Percentiles rank a stretch among this genome's conserved stretches.
These are phyloP conservation scores for Sugiyamaella japonica DNA, from an alignment of 1,139 yeast species.

Conservation along the genomic window DNA sequence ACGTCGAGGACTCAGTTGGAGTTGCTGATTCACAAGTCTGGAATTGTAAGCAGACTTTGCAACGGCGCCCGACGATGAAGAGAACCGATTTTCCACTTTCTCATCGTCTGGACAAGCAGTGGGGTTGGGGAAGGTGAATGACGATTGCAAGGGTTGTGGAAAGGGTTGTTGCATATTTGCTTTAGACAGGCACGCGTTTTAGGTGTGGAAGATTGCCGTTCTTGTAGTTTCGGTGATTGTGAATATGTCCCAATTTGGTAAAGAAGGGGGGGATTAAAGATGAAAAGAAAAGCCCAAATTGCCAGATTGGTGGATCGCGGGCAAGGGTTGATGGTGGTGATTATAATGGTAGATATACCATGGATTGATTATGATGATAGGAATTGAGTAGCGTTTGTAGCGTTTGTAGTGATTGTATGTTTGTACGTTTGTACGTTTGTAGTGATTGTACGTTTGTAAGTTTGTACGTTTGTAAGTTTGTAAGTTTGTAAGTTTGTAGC, in stretches of 20 bases:
- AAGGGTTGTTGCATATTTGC: constrained; percentile 19
- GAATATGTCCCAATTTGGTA: constrained; percentile 12
- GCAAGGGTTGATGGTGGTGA: background rate
- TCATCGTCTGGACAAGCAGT: background rate
- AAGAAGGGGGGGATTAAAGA: constrained; percentile 11
- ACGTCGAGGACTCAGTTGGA: background rate
- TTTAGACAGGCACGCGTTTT: constrained; percentile 9
- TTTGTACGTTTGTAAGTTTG: too few relatives aligned
- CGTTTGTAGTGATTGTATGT: too few relatives aligned
- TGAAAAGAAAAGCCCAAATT: background rate
- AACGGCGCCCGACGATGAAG: background rate
- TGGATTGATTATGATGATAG: too few relatives aligned
- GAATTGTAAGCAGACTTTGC: too few relatives aligned
- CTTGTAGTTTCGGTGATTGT: constrained; percentile 4
- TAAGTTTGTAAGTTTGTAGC: too few relatives aligned
- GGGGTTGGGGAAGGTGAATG: constrained; percentile 21
- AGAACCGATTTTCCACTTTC: constrained; percentile 2
- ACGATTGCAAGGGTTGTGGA: constrained; percentile 17
- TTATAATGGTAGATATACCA: too few relatives aligned
- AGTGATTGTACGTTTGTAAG: too few relatives aligned
- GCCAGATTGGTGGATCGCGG: background rate
- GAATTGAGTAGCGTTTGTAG: too few relatives aligned
- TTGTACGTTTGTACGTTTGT: too few relatives aligned
- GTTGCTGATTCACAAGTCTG: constrained; percentile 2
- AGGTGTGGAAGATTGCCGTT: constrained; percentile 1